Base-by-base conservation (phyloP, 441 rosid genomes). In the Iberis amara region DNA sequence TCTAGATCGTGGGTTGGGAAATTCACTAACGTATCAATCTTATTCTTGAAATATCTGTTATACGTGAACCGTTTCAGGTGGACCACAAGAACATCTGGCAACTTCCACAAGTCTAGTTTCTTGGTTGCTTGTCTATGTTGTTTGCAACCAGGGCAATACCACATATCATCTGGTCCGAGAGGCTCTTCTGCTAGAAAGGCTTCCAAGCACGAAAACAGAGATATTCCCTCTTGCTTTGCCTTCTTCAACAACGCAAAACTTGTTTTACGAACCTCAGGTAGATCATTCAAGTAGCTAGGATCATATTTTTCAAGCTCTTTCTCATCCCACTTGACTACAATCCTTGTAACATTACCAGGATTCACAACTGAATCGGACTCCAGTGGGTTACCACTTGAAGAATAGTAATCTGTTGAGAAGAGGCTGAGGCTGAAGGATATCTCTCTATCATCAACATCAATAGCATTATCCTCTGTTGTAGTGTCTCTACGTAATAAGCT, bases 1-100 rank as follows among this genome's bases (percentile, higher is more conserved):
- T 81, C 82, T 32, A 81, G 88, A 72, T 79, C 56, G 52, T 69
- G 82, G 56, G 75, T 64, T 6, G 82, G 88, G 58, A 81, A 81
- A 56, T 69, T 75, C 55, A 81, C 88, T 39, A 65, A 69, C 6
- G 82, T 77, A 36, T 76, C 84, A 6, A 81, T 74, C 73, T 81
- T 81, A 72, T 81, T 76, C 72, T 79, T 81, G 28, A 79, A 60
- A 58, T 71, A 79, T 70, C 88, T 73, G 72, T 70, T 78, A 39
- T 76, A 79, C n/a, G 85, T 76, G 81, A 81, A 81, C 27, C 88
- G 67, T 66, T 81, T 81, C 65, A 81, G 65, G 66, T 81, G 88
- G 64, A 81, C 78, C 38, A 81, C 85, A 23, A 81, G 79, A 41
- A 81, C 66, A 35, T 81, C 88, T 4, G 88, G 88, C 65, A 81